Percentiles rank a stretch among this genome's conserved stretches.
Evolutionary conservation across 768 basidiomycete species (phyloP).

Genomic region (Suillus plorans): DNA sequence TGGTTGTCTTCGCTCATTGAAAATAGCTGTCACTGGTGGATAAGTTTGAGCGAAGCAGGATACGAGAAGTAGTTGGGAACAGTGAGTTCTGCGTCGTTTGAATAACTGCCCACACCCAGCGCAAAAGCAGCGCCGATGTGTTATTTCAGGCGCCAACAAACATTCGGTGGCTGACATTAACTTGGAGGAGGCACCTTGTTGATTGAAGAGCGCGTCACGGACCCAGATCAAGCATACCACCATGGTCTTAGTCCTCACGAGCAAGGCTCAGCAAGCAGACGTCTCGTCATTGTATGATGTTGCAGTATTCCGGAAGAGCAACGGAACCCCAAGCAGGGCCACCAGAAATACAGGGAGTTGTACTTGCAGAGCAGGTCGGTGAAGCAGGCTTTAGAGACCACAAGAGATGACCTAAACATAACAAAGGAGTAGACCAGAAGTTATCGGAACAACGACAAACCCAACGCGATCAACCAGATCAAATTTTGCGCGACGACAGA

Average conservation of each 20-base stretch:
- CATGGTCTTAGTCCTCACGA: not conserved
- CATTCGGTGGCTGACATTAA: not conserved
- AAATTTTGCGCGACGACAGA: not conserved
- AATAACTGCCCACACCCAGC: not conserved
- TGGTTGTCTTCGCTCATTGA: not conserved
- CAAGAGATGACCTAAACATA: not conserved
- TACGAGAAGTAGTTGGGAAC: not conserved
- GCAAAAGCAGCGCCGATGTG: not conserved
- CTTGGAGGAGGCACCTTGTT: too few species aligned
- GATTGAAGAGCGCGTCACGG: not conserved
- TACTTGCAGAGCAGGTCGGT: not conserved
- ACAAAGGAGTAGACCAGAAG: not conserved
- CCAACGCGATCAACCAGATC: not conserved
- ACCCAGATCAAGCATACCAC: not conserved
- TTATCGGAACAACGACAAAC: not conserved
- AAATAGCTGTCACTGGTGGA: not conserved
- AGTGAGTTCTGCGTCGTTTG: not conserved
- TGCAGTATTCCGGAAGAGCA: not conserved
- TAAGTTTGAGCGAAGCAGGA: not conserved
- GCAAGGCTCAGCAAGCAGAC: not conserved
- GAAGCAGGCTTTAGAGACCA: not conserved
- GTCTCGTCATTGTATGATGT: not conserved
- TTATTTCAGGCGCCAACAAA: not conserved
- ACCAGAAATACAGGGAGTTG: not conserved
- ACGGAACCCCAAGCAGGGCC: not conserved